Conservation (phyloP, 208 protist genomes). For the Acanthamoeba healyi region DNA sequence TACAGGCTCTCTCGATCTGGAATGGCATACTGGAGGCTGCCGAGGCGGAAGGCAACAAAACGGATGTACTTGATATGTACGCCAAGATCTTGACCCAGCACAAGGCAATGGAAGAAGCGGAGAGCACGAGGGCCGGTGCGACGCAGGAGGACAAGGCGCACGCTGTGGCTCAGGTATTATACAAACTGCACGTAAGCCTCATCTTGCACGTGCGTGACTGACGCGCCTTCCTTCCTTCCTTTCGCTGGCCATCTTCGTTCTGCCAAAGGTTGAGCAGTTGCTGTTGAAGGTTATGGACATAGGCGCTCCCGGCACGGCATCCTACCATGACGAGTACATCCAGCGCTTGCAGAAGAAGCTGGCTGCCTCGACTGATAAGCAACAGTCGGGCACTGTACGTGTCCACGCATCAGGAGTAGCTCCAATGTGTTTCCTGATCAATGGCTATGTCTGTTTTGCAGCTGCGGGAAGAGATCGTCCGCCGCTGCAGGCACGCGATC, state of each 20-base stretch:
- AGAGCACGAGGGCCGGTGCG: background rate
- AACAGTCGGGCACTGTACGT: background rate
- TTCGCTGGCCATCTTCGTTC: too few relatives aligned
- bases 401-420: background rate
- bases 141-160: constrained; percentile 16
- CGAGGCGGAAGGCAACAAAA: background rate
- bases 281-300: constrained; percentile 43
- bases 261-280: constrained; percentile 18
- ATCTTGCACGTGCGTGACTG: too few relatives aligned
- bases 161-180: background rate
- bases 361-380: background rate
- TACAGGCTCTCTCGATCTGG: constrained; percentile 33
- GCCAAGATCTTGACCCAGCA: background rate
- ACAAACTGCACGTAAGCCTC: background rate
- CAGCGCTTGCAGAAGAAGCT: background rate
- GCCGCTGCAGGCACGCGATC: background rate
- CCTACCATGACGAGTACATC: constrained; percentile 39
- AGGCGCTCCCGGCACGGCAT: background rate
- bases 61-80: background rate
- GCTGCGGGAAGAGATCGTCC: constrained; percentile 27
- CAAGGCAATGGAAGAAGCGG: constrained; percentile 10
- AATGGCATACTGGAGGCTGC: background rate
- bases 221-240: too few relatives aligned
- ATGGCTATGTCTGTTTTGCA: background rate
- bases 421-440: background rate